Evolutionary conservation across 495 filamentous ascomycete species (phyloP), one percentile per base, ranked within the genome.

Genomic region (Neurospora sp.): DNA sequence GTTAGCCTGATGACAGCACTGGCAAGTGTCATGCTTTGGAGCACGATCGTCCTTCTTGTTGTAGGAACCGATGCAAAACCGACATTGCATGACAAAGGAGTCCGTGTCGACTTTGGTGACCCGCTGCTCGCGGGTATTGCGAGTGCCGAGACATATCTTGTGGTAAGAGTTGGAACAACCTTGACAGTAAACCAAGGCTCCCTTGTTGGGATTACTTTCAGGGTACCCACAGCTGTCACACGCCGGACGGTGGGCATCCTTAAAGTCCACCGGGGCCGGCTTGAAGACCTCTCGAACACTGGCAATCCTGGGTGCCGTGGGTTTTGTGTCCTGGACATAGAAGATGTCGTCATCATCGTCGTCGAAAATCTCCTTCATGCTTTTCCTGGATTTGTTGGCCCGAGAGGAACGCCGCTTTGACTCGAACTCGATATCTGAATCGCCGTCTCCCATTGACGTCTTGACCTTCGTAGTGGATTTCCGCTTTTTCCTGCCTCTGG

Each of bases 61-160:
- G 42, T 89, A 81, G 20, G 83, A 77, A 31, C 91, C 89, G 59
- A 98, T 83, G 77, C 96, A 99, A 53, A 90, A 91, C 72, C 89
- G 89, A 80, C 96, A 99, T 79, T 99, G 96, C 42, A 98, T 83
- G 46, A 98, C 90, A 76, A 96, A 98, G 18, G 91, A 83, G 16
- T 90, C 89, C 5, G 89, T 83, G 5, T 83, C 88, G 68, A 98
- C 84, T 79, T 97, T 98, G n/a, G 96, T 98, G 35, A 96, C 93
- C n/a, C 95, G 84, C 81, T 98, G 96, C 6, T 97, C 93, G 59
- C 96, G 87, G 12, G 75, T 79, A 40, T 83, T 87, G 20, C 95
- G 89, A n/a, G 83, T 79, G 22, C 94, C 93, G 16, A 99, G 84
- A 78, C 96, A 99, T 40, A 75, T 77, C 76, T 92, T 91, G 77